Evolutionary conservation across 768 basidiomycete species (phyloP).

Genomic region (Tephrocybe sp.): DNA sequence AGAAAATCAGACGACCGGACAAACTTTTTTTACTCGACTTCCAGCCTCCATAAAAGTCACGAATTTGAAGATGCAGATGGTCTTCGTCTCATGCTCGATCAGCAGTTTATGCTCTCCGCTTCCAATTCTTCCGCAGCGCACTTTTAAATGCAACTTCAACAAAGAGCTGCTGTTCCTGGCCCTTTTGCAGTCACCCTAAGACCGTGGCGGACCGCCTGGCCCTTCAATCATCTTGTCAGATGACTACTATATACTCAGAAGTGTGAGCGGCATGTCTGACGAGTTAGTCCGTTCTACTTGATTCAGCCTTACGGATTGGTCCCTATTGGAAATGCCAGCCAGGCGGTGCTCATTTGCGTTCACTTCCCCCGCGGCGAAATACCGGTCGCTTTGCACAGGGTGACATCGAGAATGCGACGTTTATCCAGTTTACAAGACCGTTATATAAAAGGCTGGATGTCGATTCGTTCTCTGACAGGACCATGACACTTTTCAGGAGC

Average conservation of each 20-base stretch:
- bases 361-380: background rate
- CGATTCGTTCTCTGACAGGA: background rate
- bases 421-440: background rate
- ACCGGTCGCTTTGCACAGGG: background rate
- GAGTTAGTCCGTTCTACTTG: slow-evolving; percentile 1
- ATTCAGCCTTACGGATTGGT: background rate
- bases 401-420: background rate
- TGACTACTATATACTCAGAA: background rate
- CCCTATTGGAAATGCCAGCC: background rate
- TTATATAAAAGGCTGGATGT: background rate
- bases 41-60: too few relatives aligned
- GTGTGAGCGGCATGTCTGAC: too few relatives aligned
- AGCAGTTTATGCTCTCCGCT: background rate
- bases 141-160: too few relatives aligned
- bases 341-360: background rate
- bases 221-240: background rate
- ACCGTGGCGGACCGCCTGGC: background rate
- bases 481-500: slow-evolving; percentile 16
- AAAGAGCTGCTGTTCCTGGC: too few relatives aligned
- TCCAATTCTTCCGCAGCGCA: too few relatives aligned
- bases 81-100: too few relatives aligned
- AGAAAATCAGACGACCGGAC: too few relatives aligned
- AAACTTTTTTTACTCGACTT: too few relatives aligned
- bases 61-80: too few relatives aligned
- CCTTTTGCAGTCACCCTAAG: background rate